Evolutionary conservation across 148 eudicot species (phyloP).

Genomic region (Rhododendron ovatum): DNA sequence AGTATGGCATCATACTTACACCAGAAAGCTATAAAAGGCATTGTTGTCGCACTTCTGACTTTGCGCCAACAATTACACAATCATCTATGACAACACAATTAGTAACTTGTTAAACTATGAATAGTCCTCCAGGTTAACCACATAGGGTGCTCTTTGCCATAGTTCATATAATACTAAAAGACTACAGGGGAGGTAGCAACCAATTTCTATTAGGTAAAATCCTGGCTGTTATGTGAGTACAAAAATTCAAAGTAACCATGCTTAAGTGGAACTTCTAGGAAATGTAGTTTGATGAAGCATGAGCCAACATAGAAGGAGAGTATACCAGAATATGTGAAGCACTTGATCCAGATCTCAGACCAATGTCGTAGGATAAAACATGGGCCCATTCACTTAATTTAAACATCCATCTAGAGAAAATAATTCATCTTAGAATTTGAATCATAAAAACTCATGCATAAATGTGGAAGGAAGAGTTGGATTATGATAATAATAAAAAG

Average conservation of each 20-base stretch:
- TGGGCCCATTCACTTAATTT: constrained; percentile 96
- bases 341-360: constrained; percentile 71
- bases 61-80: neutral
- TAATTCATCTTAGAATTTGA: constrained; percentile 3
- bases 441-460: constrained; percentile 1
- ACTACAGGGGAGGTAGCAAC: too few species aligned
- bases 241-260: too few species aligned
- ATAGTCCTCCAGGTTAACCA: neutral
- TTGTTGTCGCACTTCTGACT: neutral
- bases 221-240: too few species aligned
- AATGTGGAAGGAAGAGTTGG: constrained; percentile 1
- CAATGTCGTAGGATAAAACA: constrained; percentile 69
- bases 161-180: neutral
- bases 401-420: constrained; percentile 71
- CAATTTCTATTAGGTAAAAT: too few species aligned
- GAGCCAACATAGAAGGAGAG: neutral
- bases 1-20: neutral
- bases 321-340: constrained; percentile 82
- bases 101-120: neutral
- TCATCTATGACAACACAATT: neutral
- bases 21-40: neutral
- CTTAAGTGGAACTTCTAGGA: neutral
- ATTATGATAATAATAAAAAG: constrained; percentile 5
- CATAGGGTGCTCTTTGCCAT: neutral
- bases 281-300: neutral